Evolutionary conservation across 2,329 filamentous ascomycete species (phyloP).

Genomic region (Exophiala bonariae): DNA sequence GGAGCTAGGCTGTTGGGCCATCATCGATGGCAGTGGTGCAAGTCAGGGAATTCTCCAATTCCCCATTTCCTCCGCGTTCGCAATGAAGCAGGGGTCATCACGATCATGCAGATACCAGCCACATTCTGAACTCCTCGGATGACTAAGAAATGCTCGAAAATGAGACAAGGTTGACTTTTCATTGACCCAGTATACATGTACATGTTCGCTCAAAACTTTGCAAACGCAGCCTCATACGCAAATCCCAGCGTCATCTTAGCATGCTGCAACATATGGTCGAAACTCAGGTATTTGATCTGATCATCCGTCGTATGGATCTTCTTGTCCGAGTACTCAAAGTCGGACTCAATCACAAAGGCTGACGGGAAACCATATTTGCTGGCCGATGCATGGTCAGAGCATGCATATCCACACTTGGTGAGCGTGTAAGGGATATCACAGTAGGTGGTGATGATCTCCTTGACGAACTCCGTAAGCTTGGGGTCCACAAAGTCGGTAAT

Average conservation of each 20-base stretch:
- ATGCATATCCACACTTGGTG: slow-evolving; percentile 86
- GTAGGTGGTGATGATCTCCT: slow-evolving; percentile 82
- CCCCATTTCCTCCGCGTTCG: no score
- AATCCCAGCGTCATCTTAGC: slow-evolving; percentile 80
- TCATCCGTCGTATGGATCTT: slow-evolving; percentile 75
- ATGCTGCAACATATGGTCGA: slow-evolving; percentile 91
- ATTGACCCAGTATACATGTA: not conserved
- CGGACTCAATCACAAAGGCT: slow-evolving; percentile 64
- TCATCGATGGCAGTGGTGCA: no score
- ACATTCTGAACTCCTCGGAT: no score
- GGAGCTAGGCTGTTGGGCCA: no score
- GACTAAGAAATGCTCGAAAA: not conserved
- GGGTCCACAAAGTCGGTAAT: slow-evolving; percentile 89
- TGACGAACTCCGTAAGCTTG: slow-evolving; percentile 83
- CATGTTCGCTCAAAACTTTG: slow-evolving; percentile 55
- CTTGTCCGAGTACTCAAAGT: slow-evolving; percentile 62
- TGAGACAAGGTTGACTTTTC: not conserved
- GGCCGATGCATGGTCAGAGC: slow-evolving; percentile 69
- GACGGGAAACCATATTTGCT: slow-evolving; percentile 66
- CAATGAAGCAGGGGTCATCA: no score
- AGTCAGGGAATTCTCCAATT: no score
- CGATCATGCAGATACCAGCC: no score
- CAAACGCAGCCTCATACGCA: slow-evolving; percentile 80
- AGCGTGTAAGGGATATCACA: slow-evolving; percentile 84
- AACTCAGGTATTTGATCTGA: slow-evolving; percentile 69